Conservation (phyloP, 306 rosid species). For the Rubus parviflorus region DNA sequence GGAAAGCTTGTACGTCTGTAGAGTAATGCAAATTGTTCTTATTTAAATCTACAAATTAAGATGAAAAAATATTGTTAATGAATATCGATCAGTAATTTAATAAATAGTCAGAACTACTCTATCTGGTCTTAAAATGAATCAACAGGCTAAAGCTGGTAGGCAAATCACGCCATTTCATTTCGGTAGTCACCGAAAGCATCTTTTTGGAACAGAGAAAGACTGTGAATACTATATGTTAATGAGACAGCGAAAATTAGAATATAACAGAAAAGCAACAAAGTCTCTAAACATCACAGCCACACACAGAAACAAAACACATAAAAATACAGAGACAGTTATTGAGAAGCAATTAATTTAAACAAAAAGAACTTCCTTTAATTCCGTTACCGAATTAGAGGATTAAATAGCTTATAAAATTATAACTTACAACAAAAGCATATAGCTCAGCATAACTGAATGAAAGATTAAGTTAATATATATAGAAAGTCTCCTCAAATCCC, state of each 20-base stretch:
- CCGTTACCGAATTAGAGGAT: neutral
- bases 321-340: neutral
- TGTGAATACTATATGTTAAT: neutral
- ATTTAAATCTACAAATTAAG: neutral
- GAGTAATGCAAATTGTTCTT: neutral
- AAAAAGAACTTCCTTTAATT: neutral
- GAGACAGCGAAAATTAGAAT: neutral
- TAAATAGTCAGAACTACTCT: neutral
- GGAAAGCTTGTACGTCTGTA: neutral
- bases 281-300: neutral
- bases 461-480: neutral
- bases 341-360: neutral
- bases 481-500: constrained; percentile 9
- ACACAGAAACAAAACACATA: neutral
- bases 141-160: neutral
- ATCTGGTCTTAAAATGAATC: neutral
- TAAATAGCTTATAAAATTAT: neutral
- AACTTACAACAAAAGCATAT: neutral
- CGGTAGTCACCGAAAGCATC: neutral
- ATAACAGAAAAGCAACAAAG: neutral
- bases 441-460: neutral
- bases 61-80: neutral
- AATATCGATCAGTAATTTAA: neutral
- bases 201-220: neutral
- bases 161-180: neutral